phyloP scores from a whole-genome alignment of 1,284 basidiomycete species.

The Ganoderma boninense region DNA sequence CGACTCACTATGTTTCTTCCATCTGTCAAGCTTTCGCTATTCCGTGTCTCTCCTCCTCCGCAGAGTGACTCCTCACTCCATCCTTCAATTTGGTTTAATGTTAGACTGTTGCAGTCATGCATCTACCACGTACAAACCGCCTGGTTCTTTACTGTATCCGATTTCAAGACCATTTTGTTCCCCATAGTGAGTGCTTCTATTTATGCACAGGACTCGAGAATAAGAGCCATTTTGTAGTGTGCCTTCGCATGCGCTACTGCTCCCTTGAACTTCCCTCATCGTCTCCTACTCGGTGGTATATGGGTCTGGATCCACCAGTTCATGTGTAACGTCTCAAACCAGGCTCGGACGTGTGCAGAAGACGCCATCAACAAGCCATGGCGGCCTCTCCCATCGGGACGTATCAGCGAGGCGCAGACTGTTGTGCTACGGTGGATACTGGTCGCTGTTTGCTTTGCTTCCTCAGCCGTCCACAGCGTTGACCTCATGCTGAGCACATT shows the following conservation, averaged over 20 bases:
- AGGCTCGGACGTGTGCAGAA: conserved; percentile 40
- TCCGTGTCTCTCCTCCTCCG: too few relatives aligned
- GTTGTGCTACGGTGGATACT: conserved; percentile 40
- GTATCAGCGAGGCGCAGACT: conserved; percentile 38
- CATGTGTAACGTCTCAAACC: conserved; percentile 47
- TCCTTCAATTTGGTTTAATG: too few relatives aligned
- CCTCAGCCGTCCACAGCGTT: conserved; percentile 37
- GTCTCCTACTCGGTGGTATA: conserved; percentile 25
- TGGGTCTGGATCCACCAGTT: conserved; percentile 48
- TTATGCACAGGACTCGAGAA: background rate
- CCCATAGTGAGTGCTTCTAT: conserved; percentile 32
- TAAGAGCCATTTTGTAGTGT: conserved; percentile 22
- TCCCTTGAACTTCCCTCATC: conserved; percentile 30
- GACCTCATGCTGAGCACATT: conserved; percentile 36
- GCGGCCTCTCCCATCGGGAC: conserved; percentile 45
- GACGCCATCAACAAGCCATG: conserved; percentile 45
- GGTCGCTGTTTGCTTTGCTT: conserved; percentile 31
- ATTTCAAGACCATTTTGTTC: conserved; percentile 41
- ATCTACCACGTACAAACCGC: conserved; percentile 29
- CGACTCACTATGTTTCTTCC: too few relatives aligned
- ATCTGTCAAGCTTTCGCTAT: too few relatives aligned
- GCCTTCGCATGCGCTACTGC: conserved; percentile 36
- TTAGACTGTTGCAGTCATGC: background rate
- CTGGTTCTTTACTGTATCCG: conserved; percentile 38
- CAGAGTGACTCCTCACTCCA: too few relatives aligned